Evolutionary conservation across 2,329 filamentous ascomycete genomes (phyloP), one percentile per base, ranked within the genome.

Genomic region (Aspergillus cejpii): DNA sequence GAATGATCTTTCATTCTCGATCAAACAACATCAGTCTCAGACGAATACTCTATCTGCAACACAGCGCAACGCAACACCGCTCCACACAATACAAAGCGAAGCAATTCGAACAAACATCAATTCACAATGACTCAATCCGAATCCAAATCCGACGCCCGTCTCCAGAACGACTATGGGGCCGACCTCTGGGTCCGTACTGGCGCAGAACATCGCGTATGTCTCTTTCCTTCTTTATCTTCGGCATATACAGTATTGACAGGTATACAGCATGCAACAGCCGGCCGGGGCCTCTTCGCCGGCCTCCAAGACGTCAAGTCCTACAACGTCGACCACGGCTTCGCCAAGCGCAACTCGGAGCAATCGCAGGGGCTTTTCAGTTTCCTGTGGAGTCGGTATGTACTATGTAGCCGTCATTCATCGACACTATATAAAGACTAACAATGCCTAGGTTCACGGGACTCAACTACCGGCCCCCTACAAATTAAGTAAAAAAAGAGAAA

Each of bases 231-330:
- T 2, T 14, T 11, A 2, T 29, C 15, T 11, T 10, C 12, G 7
- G 10, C 19, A 8, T n/a, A 24, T 26, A 10, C 15, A 3, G 19
- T 12, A 28, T 12, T 21, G 5, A 31, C 45, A n/a, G 19, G 11
- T 17, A 1, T 15, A 27, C 37, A 66, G 58, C 62, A 58, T 33
- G 42, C 61, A 31, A 66, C 64, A 5, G 54, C 56, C 3, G 65
- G 65, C 37, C 58, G 65, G 12, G 65, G 65, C 23, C 59, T 68
- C 37, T 68, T 68, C 43, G 64, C 65, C 26, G 65, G 65, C 3
- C 54, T 68, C 2, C 65, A 68, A 43, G 65, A 68, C 27, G 53
- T 55, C 10, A 68, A 68, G 47, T 56, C 60, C 46, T 68, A 68
- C 41, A 66, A 66, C 8, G 65, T 68, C 15, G 64, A 67, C 2